A percentile compares a stretch with the other conserved stretches of the same genome.
Conservation (phyloP, 331 rosid species). For the Spiraea crenata region DNA sequence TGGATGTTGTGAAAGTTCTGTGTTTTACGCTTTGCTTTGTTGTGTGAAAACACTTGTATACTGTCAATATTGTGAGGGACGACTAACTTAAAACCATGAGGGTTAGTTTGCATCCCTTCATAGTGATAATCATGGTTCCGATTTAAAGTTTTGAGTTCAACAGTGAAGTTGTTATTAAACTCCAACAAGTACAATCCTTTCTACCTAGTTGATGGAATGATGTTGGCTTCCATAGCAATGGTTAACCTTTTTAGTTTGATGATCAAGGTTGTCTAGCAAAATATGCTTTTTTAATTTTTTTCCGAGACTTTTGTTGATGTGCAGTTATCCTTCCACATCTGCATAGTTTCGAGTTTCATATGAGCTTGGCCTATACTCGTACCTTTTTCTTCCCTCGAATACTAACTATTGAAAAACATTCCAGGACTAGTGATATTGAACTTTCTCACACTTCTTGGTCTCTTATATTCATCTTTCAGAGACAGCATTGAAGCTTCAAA, state of each 20-base stretch:
- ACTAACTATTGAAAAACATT: not conserved
- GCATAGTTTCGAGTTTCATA: not conserved
- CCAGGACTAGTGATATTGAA: not conserved
- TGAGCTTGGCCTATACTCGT: not conserved
- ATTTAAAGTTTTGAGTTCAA: not conserved
- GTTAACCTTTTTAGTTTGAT: not conserved
- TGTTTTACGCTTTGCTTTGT: not conserved
- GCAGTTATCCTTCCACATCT: not conserved
- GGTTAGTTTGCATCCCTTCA: not conserved
- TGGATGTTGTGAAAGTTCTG: not conserved
- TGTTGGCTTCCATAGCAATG: not conserved
- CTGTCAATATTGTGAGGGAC: not conserved
- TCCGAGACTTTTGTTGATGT: not conserved
- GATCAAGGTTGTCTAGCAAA: not conserved
- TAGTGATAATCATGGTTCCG: not conserved
- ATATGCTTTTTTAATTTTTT: not conserved
- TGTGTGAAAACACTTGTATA: not conserved
- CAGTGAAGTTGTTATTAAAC: not conserved
- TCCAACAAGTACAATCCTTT: not conserved
- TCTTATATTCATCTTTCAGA: constrained; percentile 51
- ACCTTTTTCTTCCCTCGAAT: not conserved
- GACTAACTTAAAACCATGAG: constrained; percentile 1
- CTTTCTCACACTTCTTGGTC: constrained; percentile 9
- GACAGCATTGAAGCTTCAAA: constrained; percentile 81
- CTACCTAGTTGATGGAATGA: not conserved